Evolutionary conservation across 805 yeast species (phyloP).

Genomic region (Saturnispora kantuleensis): DNA sequence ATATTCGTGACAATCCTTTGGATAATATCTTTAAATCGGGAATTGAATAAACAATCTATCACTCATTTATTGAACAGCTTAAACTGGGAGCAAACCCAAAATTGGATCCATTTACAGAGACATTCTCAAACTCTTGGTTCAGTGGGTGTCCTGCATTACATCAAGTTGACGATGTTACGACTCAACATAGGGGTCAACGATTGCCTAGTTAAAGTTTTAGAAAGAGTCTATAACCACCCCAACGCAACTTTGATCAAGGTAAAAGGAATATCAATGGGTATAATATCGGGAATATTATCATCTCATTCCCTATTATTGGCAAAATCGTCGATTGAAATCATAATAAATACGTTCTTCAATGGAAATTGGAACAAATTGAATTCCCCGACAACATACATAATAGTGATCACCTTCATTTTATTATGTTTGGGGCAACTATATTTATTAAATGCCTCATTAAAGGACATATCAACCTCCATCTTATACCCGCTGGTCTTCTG

Average conservation of each 20-base stretch:
- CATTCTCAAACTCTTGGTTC: too few species aligned
- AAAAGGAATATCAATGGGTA: slow-evolving; percentile 53
- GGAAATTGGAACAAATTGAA: slow-evolving; percentile 25
- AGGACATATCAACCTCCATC: slow-evolving; percentile 61
- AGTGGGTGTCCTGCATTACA: too few species aligned
- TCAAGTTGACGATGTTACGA: too few species aligned
- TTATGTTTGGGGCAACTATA: slow-evolving; percentile 65
- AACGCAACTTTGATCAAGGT: too few species aligned
- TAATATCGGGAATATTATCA: slow-evolving; percentile 64
- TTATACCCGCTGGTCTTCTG: slow-evolving; percentile 81
- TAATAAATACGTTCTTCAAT: slow-evolving; percentile 35
- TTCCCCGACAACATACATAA: slow-evolving; percentile 35
- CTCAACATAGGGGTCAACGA: too few species aligned
- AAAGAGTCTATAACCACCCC: too few species aligned
- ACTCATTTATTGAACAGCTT: not conserved
- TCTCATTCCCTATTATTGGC: slow-evolving; percentile 83
- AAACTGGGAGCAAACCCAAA: not conserved
- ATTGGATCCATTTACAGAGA: too few species aligned
- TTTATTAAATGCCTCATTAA: slow-evolving; percentile 64
- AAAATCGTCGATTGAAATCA: slow-evolving; percentile 69
- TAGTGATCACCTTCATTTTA: slow-evolving; percentile 44
- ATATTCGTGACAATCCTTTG: slow-evolving; percentile 24
- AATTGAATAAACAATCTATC: not conserved
- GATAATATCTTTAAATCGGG: slow-evolving; percentile 14
- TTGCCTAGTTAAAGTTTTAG: too few species aligned